Base-by-base conservation (phyloP, 441 rosid species). In the Rhodomyrtus psidioides region DNA sequence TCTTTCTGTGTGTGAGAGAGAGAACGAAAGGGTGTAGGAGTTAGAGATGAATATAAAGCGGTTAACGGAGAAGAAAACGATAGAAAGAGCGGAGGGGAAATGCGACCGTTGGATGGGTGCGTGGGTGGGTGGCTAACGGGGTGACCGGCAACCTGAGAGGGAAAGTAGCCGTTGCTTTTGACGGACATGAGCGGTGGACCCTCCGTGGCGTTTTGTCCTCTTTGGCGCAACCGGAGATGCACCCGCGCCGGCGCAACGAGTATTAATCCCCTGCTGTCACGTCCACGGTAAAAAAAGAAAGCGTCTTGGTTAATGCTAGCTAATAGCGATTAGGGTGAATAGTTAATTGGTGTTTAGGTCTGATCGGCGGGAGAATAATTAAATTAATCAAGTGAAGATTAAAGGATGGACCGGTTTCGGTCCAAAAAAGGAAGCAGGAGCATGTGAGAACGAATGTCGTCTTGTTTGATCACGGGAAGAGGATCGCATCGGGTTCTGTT, bases 51-150 rank as follows among this genome's bases (percentile, higher is more conserved):
- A 16, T 39, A 28, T 62, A 56, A 51, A 82, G 58, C 84, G 84
- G 84, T 82, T 82, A 82, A 19, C 84, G 84, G 84, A 26, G 58
- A 53, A 6, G 84, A 42, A 42, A 6, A 21, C 79, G 49, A 70
- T 12, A 6, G n/a, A 19, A 34, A 21, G 8, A 6, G 34, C 30
- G 26, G 39, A 55, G 49, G 55, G 70, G 60, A 85, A 86, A 91
- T 87, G 84, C 87, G 92, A 91, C 95, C 95, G 97, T 94, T 94
- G 89, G 86, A 39, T 49, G 23, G 58, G 44, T 23, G 81, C 2
- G 10, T 8, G 46, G 46, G 8, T 44, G 49, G 49, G 49, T 89
- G 88, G 16, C 49, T 26, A 23, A 39, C 15, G 49, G 30, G n/a
- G 49, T 70, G 79, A 70, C 79, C 49, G 79, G 79, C 79, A 34